Evolutionary conservation across 2,329 filamentous ascomycete genomes (phyloP).

Genomic region (Pseudogymnoascus sp.): DNA sequence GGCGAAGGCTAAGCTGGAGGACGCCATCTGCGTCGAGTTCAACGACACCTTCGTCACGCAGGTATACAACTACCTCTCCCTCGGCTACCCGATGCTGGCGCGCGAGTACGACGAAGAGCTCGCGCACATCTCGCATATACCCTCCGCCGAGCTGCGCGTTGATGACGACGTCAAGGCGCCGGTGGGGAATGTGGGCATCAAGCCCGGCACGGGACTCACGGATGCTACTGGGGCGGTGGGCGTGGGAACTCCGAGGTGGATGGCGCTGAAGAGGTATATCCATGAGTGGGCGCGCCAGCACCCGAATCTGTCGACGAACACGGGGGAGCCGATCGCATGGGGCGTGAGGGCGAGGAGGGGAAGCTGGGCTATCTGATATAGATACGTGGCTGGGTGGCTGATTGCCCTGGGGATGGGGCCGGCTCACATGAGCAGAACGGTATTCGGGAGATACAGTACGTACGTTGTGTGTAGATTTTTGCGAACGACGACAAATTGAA

Average conservation of each 20-base stretch:
- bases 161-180: slow-evolving; percentile 51
- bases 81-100: slow-evolving; percentile 84
- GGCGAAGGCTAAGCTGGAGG: slow-evolving; percentile 24
- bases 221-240: slow-evolving; percentile 46
- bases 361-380: slow-evolving; percentile 61
- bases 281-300: slow-evolving; percentile 86
- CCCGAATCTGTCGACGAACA: slow-evolving; percentile 58
- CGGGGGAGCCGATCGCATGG: slow-evolving; percentile 54
- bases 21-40: slow-evolving; percentile 57
- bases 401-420: not conserved
- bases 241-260: slow-evolving; percentile 60
- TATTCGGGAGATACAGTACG: not conserved
- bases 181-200: not conserved
- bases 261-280: slow-evolving; percentile 76
- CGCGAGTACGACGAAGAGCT: slow-evolving; percentile 80
- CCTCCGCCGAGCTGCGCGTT: slow-evolving; percentile 60
- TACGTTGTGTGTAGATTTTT: not conserved
- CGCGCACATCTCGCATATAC: slow-evolving; percentile 68
- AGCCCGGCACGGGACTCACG: slow-evolving; percentile 64
- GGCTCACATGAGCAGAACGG: not conserved
- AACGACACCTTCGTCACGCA: slow-evolving; percentile 83
- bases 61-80: slow-evolving; percentile 92
- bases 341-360: slow-evolving; percentile 61
- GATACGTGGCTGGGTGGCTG: not conserved
- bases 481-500: not conserved